Evolutionary conservation across 352 stramenopile species (phyloP).

Genomic region (Pilasporangium apinafurcum): DNA sequence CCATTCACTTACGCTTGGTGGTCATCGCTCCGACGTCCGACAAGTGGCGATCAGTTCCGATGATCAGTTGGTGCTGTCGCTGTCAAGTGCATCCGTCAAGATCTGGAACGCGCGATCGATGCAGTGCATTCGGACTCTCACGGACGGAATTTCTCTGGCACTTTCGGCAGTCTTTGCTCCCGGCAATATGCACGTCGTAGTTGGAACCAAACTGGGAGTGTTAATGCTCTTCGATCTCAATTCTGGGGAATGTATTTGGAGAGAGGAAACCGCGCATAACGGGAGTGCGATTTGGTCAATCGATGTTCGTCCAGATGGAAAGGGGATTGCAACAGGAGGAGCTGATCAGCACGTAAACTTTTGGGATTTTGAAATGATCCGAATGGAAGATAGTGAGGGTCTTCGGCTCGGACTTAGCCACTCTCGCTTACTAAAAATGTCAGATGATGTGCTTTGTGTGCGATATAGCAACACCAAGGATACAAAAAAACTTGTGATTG

Average conservation of each 20-base stretch:
- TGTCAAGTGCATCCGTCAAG: constrained; percentile 85
- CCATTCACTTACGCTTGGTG: constrained; percentile 69
- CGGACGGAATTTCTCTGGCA: constrained; percentile 70
- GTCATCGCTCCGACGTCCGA: constrained; percentile 91
- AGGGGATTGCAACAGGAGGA: constrained; percentile 93
- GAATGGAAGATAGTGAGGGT: constrained; percentile 31
- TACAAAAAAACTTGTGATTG: constrained; percentile 80
- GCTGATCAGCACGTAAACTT: constrained; percentile 99
- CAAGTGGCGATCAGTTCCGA: constrained; percentile 84
- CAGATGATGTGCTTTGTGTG: constrained; percentile 97
- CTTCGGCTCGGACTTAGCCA: constrained; percentile 92
- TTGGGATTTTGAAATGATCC: constrained; percentile 95
- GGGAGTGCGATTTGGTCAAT: constrained; percentile 96
- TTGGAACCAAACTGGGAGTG: constrained; percentile 96
- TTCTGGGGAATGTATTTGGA: constrained; percentile 91
- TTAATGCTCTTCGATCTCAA: constrained; percentile 93
- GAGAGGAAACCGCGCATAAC: constrained; percentile 85
- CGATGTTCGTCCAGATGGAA: constrained; percentile 89
- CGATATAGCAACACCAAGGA: constrained; percentile 94
- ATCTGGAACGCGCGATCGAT: constrained; percentile 90
- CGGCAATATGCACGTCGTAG: constrained; percentile 95
- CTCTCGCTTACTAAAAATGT: constrained; percentile 97
- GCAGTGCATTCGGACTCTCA: constrained; percentile 89
- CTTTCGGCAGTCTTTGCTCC: constrained; percentile 95
- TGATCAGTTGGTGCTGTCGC: constrained; percentile 87